A percentile compares a stretch with the other conserved stretches of the same genome.
phyloP scores from a whole-genome alignment of 116 monocot species.

The Trichopus zeylanicus region DNA sequence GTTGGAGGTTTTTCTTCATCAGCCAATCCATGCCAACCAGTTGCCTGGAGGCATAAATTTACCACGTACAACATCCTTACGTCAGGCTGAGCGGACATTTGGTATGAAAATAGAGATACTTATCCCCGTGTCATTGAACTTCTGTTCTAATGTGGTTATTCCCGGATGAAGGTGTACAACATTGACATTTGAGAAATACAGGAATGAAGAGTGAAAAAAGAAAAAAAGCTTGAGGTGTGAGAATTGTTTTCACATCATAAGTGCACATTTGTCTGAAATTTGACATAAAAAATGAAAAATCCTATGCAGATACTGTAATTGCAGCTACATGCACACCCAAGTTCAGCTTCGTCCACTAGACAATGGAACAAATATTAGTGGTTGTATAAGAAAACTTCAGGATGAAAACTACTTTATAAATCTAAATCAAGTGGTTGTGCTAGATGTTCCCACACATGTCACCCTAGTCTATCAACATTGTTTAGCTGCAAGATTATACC shows the following conservation, averaged over 20 bases:
- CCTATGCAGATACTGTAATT: no score
- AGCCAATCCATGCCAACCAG: conserved; percentile 67
- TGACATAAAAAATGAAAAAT: no score
- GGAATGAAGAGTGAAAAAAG: no score
- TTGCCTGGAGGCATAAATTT: conserved; percentile 49
- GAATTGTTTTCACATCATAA: no score
- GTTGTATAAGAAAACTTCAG: no score
- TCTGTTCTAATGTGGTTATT: conserved; percentile 22
- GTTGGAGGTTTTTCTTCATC: conserved; percentile 21
- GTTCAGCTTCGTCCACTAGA: no score
- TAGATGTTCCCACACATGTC: background rate
- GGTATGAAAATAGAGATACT: conserved; percentile 63
- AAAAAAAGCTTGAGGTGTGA: background rate
- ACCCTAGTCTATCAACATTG: background rate
- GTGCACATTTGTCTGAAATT: no score
- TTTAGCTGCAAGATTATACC: background rate
- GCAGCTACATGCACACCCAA: no score
- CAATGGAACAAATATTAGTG: no score
- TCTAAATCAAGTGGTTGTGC: background rate
- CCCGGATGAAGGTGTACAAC: conserved; percentile 58
- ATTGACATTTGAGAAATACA: conserved; percentile 79
- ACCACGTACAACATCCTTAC: conserved; percentile 33
- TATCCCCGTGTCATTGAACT: conserved; percentile 31
- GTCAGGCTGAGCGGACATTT: conserved; percentile 18
- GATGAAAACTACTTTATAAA: no score